Percentiles rank a stretch among this genome's conserved stretches.
Conservation (phyloP, 768 basidiomycete genomes). For the Neoboletus subvelutipes region DNA sequence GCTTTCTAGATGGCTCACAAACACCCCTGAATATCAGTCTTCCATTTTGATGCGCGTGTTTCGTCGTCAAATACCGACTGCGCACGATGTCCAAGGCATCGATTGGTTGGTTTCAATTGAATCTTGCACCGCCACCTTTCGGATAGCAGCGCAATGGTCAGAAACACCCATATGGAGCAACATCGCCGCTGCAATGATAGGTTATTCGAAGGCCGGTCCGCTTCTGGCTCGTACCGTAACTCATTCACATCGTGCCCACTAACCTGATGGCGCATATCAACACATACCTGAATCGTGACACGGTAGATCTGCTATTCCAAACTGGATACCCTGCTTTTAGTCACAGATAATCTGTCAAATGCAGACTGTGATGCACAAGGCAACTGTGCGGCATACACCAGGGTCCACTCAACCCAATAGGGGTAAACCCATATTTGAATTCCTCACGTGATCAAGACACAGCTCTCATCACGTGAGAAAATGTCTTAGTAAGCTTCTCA, state of each 20-base stretch:
- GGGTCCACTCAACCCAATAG: conserved; percentile 3
- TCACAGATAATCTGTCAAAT: conserved; percentile 15
- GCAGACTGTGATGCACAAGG: conserved; percentile 10
- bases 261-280: conserved; percentile 10
- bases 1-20: conserved; percentile 17
- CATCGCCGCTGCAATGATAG: conserved; percentile 4
- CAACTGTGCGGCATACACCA: conserved; percentile 1
- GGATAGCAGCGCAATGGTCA: conserved; percentile 3
- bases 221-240: conserved; percentile 8
- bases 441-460: not conserved
- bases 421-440: not conserved
- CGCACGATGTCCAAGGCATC: conserved; percentile 28
- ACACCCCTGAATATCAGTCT: conserved; percentile 31
- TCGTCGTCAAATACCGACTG: conserved; percentile 30
- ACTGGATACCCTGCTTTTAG: not conserved
- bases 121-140: conserved; percentile 8
- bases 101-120: conserved; percentile 18
- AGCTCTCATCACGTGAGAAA: not conserved
- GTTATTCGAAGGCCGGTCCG: conserved; percentile 3
- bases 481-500: not conserved
- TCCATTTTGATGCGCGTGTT: conserved; percentile 41
- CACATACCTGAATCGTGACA: not conserved
- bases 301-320: conserved; percentile 6
- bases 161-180: conserved; percentile 14
- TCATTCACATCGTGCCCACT: conserved; percentile 11